Conservation (phyloP, 208 protist species). For the Blastocrithidia nonstop region DNA sequence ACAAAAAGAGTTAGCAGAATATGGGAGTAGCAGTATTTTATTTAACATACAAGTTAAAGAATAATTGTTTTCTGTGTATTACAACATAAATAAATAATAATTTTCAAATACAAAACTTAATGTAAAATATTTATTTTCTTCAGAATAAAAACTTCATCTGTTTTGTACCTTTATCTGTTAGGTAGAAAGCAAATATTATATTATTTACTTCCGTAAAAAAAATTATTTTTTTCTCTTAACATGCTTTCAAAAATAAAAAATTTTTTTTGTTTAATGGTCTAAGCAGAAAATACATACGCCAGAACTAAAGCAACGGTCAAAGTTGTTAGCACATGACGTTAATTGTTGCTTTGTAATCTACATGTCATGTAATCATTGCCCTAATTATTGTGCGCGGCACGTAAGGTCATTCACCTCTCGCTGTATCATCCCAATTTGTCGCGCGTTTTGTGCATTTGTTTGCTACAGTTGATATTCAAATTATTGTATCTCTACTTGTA, state of each 20-base stretch:
- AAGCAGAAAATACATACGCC: constrained; percentile 4
- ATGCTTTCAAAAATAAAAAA: not conserved
- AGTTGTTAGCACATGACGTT: not conserved
- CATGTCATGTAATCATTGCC: constrained; percentile 7
- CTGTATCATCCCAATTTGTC: constrained; percentile 9
- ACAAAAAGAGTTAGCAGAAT: too few relatives aligned
- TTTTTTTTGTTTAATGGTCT: not conserved
- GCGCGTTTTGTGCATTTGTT: constrained; percentile 8
- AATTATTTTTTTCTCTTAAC: not conserved
- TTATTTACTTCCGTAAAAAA: not conserved
- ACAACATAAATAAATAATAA: too few relatives aligned
- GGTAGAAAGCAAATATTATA: not conserved
- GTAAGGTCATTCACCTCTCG: constrained; percentile 40
- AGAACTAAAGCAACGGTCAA: constrained; percentile 8
- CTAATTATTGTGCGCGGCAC: constrained; percentile 12
- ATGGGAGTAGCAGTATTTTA: too few relatives aligned
- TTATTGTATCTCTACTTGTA: too few relatives aligned
- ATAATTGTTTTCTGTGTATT: too few relatives aligned
- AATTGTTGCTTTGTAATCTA: constrained; percentile 4
- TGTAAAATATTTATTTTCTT: too few relatives aligned
- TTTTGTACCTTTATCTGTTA: too few relatives aligned
- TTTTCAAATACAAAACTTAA: too few relatives aligned
- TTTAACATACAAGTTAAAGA: too few relatives aligned
- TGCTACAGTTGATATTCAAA: too few relatives aligned
- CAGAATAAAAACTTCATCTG: too few relatives aligned